These are phyloP conservation scores for Hypoxylon sp. DNA, from an alignment of 2,329 filamentous ascomycete species.

Conservation along the genomic window DNA sequence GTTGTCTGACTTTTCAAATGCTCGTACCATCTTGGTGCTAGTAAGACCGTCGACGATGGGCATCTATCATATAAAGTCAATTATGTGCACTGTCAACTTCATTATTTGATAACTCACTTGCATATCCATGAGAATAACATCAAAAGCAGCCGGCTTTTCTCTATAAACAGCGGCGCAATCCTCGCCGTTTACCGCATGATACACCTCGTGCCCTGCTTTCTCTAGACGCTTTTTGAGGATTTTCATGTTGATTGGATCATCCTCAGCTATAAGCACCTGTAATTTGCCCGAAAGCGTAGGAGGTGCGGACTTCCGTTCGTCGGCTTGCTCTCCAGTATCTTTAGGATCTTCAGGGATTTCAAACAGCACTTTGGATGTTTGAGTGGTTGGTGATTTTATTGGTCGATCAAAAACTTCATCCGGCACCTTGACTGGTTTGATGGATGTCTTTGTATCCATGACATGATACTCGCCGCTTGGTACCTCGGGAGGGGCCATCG, in stretches of 20 bases:
- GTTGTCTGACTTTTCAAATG: constrained; percentile 71
- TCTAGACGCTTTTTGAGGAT: constrained; percentile 86
- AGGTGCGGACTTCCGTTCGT: constrained; percentile 12
- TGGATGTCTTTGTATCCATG: constrained; percentile 61
- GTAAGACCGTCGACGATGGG: constrained; percentile 88
- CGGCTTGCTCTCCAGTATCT: constrained; percentile 8
- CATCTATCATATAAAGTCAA: constrained; percentile 72
- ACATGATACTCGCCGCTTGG: constrained; percentile 59
- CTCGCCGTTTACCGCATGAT: constrained; percentile 84
- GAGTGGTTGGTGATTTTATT: constrained; percentile 49
- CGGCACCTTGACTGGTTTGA: constrained; percentile 64
- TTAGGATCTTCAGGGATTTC: constrained; percentile 55
- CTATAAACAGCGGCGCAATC: constrained; percentile 82
- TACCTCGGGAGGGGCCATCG: constrained; percentile 38
- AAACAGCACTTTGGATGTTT: constrained; percentile 58
- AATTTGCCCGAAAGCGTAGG: constrained; percentile 57
- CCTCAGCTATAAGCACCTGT: constrained; percentile 84
- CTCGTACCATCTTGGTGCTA: constrained; percentile 87
- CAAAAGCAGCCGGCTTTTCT: constrained; percentile 74
- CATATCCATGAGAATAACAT: constrained; percentile 93
- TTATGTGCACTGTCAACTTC: background rate
- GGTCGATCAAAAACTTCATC: constrained; percentile 62
- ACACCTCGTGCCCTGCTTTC: constrained; percentile 79
- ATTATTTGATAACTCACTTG: constrained; percentile 72
- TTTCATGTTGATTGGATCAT: constrained; percentile 88